Evolutionary conservation across 352 stramenopile genomes (phyloP), one percentile per base, ranked within the genome.

Genomic region (Peronospora destructor): DNA sequence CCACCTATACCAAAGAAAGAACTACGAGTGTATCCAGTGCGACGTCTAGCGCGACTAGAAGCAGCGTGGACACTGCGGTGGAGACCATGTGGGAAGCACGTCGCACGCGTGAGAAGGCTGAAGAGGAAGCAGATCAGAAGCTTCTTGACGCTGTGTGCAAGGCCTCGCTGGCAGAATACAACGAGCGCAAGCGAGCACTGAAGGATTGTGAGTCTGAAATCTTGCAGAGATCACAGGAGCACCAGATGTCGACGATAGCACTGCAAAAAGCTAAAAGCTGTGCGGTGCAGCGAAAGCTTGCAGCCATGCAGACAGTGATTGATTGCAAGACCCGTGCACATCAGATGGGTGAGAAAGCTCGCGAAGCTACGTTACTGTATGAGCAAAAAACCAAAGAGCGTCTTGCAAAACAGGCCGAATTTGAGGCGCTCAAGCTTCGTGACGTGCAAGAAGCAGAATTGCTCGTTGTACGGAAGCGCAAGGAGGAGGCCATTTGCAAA

Each of bases 81-180:
- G 69, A 84, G 13, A 63, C 56, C 3, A 85, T 85, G 73, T 87
- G 73, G 73, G 73, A 83, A 39, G 76, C 73, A 11, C 75, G 78
- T 16, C 72, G 65, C 12, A 59, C 56, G 1, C 63, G 76, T 1
- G 60, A 81, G 47, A 66, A 75, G 17, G 73, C 76, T 1, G 70
- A 89, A 40, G 59, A 72, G 23, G 54, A 81, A 25, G 71, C 72
- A 3, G 78, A 92, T 14, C 68, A 77, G 46, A 87, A 90, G 49
- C 61, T 92, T 9, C 62, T 92, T 9, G 75, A 89, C 17, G 82
- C 82, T 0, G 82, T 92, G 21, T 82, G 77, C 42, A 78, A 84
- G 53, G 79, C 76, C 14, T 92, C 82, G 23, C 57, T 92, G 39
- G 64, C 75, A 11, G 82, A 90, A 49, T 87, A 56, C 44, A 89